These are phyloP conservation scores for Colletotrichum abscissum DNA, from an alignment of 2,329 filamentous ascomycete species.

Conservation along the genomic window DNA sequence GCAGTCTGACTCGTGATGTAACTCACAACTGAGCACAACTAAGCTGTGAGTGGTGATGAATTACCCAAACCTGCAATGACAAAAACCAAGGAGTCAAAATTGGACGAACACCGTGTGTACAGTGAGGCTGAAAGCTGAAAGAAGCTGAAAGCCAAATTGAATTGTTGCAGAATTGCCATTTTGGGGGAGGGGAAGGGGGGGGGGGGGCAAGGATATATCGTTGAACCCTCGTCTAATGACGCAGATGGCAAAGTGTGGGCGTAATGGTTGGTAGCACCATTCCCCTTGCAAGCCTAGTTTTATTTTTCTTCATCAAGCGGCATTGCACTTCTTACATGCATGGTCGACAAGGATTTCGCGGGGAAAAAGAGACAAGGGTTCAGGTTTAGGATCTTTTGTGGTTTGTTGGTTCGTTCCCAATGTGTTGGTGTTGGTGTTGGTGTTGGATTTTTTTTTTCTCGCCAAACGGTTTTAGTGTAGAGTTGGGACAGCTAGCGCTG, in stretches of 20 bases:
- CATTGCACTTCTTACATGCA: conserved; percentile 22
- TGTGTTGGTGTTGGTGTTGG: neutral
- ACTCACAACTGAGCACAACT: neutral
- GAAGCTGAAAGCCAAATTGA: neutral
- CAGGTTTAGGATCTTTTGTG: neutral
- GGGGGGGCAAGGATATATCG: neutral
- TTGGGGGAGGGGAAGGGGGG: no score
- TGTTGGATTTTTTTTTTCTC: neutral
- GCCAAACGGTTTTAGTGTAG: neutral
- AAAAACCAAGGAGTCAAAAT: neutral
- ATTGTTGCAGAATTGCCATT: conserved; percentile 24
- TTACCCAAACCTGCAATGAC: neutral
- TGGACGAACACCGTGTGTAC: conserved; percentile 27
- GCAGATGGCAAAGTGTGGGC: conserved; percentile 4
- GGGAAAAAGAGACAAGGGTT: conserved; percentile 3
- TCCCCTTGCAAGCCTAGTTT: conserved; percentile 21
- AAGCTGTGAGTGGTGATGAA: neutral
- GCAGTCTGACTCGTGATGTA: neutral
- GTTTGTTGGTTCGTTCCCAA: neutral
- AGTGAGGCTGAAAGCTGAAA: conserved; percentile 4
- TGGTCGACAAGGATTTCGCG: neutral
- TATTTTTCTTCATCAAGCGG: neutral
- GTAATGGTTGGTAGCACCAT: conserved; percentile 23
- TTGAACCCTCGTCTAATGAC: neutral
- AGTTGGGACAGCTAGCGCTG: neutral